These are phyloP conservation scores for Dioscorea dumetorum DNA, from an alignment of 106 monocot genomes.

Conservation along the genomic window DNA sequence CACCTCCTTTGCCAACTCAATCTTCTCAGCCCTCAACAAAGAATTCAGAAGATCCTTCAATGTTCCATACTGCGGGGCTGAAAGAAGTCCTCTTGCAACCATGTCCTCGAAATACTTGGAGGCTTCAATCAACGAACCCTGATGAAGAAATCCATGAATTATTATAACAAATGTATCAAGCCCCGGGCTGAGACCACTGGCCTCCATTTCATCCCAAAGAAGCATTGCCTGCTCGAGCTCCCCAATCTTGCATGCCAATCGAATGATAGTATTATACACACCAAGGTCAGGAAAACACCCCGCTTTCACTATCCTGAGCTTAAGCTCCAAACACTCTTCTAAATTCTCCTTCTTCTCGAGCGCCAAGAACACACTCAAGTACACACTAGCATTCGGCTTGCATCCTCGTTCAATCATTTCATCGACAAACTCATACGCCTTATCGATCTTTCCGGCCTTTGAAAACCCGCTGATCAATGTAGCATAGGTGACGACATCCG, in stretches of 20 bases:
- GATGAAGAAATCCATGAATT: conserved; percentile 48
- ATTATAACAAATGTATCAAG: conserved; percentile 74
- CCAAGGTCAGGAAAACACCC: conserved; percentile 41
- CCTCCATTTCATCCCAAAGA: conserved; percentile 74
- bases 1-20: conserved; percentile 68
- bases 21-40: conserved; percentile 64
- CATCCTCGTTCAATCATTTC: conserved; percentile 52
- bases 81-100: conserved; percentile 58
- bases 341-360: conserved; percentile 79
- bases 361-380: conserved; percentile 40
- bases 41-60: conserved; percentile 82
- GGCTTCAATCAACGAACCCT: conserved; percentile 52
- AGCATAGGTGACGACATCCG: conserved; percentile 60
- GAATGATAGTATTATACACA: conserved; percentile 57
- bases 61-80: conserved; percentile 70
- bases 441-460: conserved; percentile 46
- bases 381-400: conserved; percentile 37
- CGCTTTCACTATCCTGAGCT: conserved; percentile 42
- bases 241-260: conserved; percentile 76
- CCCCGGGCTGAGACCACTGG: conserved; percentile 39
- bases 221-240: conserved; percentile 41
- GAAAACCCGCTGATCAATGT: conserved; percentile 78
- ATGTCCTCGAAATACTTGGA: conserved; percentile 77
- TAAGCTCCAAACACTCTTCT: conserved; percentile 76
- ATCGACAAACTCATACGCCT: conserved; percentile 53